Conservation (phyloP, 2,329 filamentous ascomycete genomes). For the Trichoderma sp. region DNA sequence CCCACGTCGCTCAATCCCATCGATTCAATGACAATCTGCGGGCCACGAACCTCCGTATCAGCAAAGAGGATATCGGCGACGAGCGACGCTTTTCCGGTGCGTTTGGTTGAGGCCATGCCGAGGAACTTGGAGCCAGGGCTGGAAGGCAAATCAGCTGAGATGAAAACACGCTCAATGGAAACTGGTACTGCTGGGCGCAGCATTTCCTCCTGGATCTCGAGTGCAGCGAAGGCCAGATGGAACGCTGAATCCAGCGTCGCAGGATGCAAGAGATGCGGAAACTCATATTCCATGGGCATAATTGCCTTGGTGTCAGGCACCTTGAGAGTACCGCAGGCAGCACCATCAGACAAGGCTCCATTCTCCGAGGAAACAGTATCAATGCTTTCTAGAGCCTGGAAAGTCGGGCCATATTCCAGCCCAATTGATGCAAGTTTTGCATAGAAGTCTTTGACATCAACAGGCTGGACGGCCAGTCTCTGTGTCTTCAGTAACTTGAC, state of each 20-base stretch:
- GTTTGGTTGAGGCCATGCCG: not conserved
- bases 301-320: not conserved
- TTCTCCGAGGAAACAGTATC: not conserved
- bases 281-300: not conserved
- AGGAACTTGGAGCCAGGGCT: not conserved
- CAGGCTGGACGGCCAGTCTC: not conserved
- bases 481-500: not conserved
- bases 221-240: not conserved
- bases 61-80: not conserved
- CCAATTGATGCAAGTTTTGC: not conserved
- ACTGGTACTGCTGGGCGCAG: not conserved
- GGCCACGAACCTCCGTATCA: not conserved
- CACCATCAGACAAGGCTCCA: not conserved
- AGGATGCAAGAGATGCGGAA: not conserved
- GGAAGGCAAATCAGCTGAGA: not conserved
- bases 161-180: not conserved
- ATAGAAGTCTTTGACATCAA: not conserved
- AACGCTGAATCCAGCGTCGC: not conserved
- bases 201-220: not conserved
- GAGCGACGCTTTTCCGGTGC: not conserved
- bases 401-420: not conserved
- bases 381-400: not conserved
- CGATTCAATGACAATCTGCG: not conserved
- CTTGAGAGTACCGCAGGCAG: not conserved
- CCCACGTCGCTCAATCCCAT: not conserved